Evolutionary conservation across 2,329 filamentous ascomycete species (phyloP).

Genomic region (Seiridium cupressi): DNA sequence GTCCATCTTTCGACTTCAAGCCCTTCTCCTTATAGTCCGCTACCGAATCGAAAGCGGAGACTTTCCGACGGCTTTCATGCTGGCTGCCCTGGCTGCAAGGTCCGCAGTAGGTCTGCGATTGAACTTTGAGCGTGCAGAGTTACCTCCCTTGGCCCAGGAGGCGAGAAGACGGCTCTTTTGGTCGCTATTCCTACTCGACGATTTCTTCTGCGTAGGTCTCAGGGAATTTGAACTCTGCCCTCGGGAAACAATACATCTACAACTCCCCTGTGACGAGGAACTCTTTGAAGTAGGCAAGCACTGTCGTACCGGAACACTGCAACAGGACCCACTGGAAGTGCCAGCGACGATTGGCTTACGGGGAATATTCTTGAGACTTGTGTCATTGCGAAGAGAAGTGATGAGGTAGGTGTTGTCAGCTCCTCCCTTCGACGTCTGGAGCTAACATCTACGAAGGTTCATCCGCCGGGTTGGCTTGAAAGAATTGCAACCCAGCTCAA

Average conservation of each 20-base stretch:
- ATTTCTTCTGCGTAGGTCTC: slow-evolving; percentile 38
- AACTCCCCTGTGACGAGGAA: slow-evolving; percentile 32
- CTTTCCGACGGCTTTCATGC: slow-evolving; percentile 33
- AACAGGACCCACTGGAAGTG: slow-evolving; percentile 14
- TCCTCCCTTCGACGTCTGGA: not conserved
- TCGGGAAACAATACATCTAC: slow-evolving; percentile 35
- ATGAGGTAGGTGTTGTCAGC: slow-evolving; percentile 20
- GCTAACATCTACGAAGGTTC: slow-evolving; percentile 16
- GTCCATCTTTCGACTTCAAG: slow-evolving; percentile 30
- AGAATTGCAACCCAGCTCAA: slow-evolving; percentile 21
- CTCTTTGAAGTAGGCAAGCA: slow-evolving; percentile 24
- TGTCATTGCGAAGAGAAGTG: slow-evolving; percentile 22
- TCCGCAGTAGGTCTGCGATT: slow-evolving; percentile 35
- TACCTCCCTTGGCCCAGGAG: slow-evolving; percentile 33
- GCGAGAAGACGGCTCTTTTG: slow-evolving; percentile 37
- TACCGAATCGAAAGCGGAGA: slow-evolving; percentile 30
- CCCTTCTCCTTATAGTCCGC: slow-evolving; percentile 27
- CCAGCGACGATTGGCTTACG: slow-evolving; percentile 17
- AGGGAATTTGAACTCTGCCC: slow-evolving; percentile 39
- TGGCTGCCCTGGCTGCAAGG: slow-evolving; percentile 31
- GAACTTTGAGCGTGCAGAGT: slow-evolving; percentile 35
- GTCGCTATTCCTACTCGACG: slow-evolving; percentile 38
- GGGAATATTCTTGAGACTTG: slow-evolving; percentile 22
- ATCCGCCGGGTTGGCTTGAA: slow-evolving; percentile 25
- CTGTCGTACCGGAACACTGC: slow-evolving; percentile 19